A percentile compares a stretch with the other conserved stretches of the same genome.
Conservation (phyloP, 371 early-diverging fungal genomes). For the Enterospora canceri region DNA sequence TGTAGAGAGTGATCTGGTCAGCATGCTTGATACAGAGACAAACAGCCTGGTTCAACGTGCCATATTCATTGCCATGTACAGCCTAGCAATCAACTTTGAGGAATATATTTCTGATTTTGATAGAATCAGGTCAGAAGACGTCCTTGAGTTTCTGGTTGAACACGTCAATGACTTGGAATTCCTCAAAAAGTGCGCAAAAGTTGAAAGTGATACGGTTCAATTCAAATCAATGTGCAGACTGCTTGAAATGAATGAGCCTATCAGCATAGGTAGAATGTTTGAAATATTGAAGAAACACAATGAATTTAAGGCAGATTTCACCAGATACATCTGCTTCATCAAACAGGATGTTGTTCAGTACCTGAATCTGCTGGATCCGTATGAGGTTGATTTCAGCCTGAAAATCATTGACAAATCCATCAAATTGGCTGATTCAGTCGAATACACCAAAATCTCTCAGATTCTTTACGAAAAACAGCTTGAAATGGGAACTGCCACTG, state of each 20-base stretch:
- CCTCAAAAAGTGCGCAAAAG: constrained; percentile 13
- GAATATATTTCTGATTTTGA: constrained; percentile 9
- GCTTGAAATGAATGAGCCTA: neutral
- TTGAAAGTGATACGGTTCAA: constrained; percentile 2
- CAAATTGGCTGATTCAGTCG: constrained; percentile 71
- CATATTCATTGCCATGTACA: constrained; percentile 26
- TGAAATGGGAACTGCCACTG: constrained; percentile 62
- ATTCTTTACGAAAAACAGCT: constrained; percentile 76
- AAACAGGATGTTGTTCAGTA: constrained; percentile 11
- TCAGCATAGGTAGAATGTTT: neutral
- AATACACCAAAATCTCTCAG: constrained; percentile 73
- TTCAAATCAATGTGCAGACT: constrained; percentile 31
- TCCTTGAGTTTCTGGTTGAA: constrained; percentile 22
- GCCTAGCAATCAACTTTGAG: constrained; percentile 3
- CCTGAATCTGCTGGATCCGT: constrained; percentile 57
- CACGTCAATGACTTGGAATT: constrained; percentile 14
- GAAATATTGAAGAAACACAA: neutral
- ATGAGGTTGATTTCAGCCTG: constrained; percentile 80
- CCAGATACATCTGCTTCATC: neutral
- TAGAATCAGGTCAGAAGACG: constrained; percentile 19
- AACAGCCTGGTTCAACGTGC: constrained; percentile 21
- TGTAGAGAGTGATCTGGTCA: constrained; percentile 9
- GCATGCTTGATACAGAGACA: constrained; percentile 16
- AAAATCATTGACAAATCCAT: constrained; percentile 70
- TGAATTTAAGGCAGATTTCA: constrained; percentile 6